Evolutionary conservation across 495 filamentous ascomycete genomes (phyloP).

Genomic region (Aspergillus conjunctus): DNA sequence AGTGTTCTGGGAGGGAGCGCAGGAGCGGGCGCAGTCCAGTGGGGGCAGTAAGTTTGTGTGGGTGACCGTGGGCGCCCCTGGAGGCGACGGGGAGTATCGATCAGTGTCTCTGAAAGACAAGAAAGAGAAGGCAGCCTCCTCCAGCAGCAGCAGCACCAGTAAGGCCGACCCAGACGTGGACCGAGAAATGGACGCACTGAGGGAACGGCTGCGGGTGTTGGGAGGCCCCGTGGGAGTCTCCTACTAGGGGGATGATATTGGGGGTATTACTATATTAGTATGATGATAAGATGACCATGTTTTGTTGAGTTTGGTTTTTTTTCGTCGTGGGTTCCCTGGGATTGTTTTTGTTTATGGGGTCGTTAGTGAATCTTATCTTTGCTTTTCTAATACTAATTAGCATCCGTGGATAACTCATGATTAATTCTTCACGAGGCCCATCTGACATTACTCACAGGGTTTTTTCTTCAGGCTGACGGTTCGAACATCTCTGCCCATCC

Average conservation of each 20-base stretch:
- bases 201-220: conserved; percentile 39
- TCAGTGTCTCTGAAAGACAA: conserved; percentile 44
- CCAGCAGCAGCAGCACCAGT: not conserved
- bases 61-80: conserved; percentile 78
- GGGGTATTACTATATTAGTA: not conserved
- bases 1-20: conserved; percentile 67
- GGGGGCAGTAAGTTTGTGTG: conserved; percentile 74
- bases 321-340: not conserved
- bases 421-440: not conserved
- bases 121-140: conserved; percentile 13
- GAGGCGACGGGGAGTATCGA: conserved; percentile 64
- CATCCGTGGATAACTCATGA: too few relatives aligned
- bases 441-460: not conserved
- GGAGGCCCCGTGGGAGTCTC: conserved; percentile 20
- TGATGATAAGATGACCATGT: conserved; percentile 36
- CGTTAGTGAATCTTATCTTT: not conserved
- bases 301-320: not conserved
- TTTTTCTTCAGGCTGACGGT: too few relatives aligned
- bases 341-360: not conserved
- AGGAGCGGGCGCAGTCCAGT: conserved; percentile 51
- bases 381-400: not conserved
- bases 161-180: conserved; percentile 17
- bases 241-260: not conserved
- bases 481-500: too few relatives aligned
- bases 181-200: conserved; percentile 38